Percentiles rank a stretch among this genome's conserved stretches.
Conservation (phyloP, 352 stramenopile species). For the Phytophthora pluvialis region DNA sequence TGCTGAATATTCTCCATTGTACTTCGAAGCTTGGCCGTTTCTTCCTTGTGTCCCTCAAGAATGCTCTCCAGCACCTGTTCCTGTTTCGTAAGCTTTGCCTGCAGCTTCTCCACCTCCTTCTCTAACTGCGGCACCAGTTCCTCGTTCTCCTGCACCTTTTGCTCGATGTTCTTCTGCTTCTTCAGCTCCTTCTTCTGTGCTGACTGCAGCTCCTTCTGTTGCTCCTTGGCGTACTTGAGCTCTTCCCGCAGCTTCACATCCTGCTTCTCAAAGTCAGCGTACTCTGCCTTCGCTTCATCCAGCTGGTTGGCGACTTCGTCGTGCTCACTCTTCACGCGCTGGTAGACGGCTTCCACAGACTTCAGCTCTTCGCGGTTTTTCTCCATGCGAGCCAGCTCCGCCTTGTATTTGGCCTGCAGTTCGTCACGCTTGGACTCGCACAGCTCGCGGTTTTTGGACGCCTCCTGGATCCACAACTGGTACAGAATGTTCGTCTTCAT, state of each 20-base stretch:
- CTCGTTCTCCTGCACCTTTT: conserved; percentile 89
- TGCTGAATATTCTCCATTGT: conserved; percentile 80
- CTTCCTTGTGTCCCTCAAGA: conserved; percentile 77
- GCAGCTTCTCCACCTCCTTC: conserved; percentile 71
- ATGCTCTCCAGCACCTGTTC: conserved; percentile 91
- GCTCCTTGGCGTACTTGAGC: conserved; percentile 95
- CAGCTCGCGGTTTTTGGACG: conserved; percentile 73
- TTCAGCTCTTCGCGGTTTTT: conserved; percentile 83
- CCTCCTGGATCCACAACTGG: conserved; percentile 93
- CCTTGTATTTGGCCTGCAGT: conserved; percentile 79
- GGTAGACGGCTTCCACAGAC: conserved; percentile 83
- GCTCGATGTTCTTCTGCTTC: conserved; percentile 86
- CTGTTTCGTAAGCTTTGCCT: conserved; percentile 77
- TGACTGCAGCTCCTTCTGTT: conserved; percentile 92
- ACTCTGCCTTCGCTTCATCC: conserved; percentile 92
- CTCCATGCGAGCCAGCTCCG: conserved; percentile 75
- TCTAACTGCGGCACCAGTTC: conserved; percentile 91
- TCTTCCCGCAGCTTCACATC: conserved; percentile 98
- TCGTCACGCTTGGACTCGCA: conserved; percentile 72
- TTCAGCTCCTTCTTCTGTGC: conserved; percentile 92
- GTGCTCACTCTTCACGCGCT: conserved; percentile 85
- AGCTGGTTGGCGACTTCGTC: conserved; percentile 86
- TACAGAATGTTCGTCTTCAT: conserved; percentile 97
- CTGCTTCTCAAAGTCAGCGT: conserved; percentile 95
- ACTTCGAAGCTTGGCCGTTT: conserved; percentile 72